These are phyloP conservation scores for Fraxinus platypoda DNA, from an alignment of 305 asterid genomes.

Conservation along the genomic window DNA sequence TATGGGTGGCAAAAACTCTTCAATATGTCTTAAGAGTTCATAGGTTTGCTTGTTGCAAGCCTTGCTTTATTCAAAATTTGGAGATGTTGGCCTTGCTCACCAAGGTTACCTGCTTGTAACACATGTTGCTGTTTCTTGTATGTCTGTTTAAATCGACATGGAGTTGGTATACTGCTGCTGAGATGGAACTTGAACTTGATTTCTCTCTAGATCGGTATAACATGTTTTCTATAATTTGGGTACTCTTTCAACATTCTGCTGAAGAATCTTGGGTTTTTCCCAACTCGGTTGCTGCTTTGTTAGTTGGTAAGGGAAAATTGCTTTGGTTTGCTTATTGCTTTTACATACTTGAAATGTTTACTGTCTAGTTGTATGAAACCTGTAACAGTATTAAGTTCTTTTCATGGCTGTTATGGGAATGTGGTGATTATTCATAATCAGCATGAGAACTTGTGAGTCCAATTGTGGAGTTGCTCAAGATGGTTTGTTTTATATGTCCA, in stretches of 20 bases:
- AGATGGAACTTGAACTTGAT: slow-evolving; percentile 52
- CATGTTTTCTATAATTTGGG: slow-evolving; percentile 56
- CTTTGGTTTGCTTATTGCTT: slow-evolving; percentile 49
- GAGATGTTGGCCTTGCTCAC: slow-evolving; percentile 26
- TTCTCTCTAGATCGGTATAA: slow-evolving; percentile 49
- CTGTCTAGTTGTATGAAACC: slow-evolving; percentile 2
- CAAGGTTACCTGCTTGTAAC: slow-evolving; percentile 34
- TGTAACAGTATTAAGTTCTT: slow-evolving; percentile 20
- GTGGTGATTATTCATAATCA: slow-evolving; percentile 21
- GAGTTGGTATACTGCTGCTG: slow-evolving; percentile 53
- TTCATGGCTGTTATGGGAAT: slow-evolving; percentile 21
- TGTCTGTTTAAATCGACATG: slow-evolving; percentile 34
- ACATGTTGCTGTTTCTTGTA: slow-evolving; percentile 31
- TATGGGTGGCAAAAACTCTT: slow-evolving; percentile 17
- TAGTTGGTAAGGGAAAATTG: slow-evolving; percentile 84
- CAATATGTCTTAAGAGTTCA: slow-evolving; percentile 14
- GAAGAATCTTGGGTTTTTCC: slow-evolving; percentile 74
- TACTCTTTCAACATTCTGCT: slow-evolving; percentile 65
- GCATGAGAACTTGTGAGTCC: slow-evolving; percentile 28
- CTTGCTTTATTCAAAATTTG: slow-evolving; percentile 13
- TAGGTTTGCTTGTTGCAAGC: slow-evolving; percentile 31
- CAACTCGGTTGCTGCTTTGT: slow-evolving; percentile 75
- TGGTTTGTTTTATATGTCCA: slow-evolving; percentile 36
- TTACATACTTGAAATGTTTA: slow-evolving; percentile 31
- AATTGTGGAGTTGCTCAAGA: slow-evolving; percentile 34